Evolutionary conservation across 805 yeast species (phyloP), one percentile per base, ranked within the genome.

Genomic region (Yarrowia alimentaria): DNA sequence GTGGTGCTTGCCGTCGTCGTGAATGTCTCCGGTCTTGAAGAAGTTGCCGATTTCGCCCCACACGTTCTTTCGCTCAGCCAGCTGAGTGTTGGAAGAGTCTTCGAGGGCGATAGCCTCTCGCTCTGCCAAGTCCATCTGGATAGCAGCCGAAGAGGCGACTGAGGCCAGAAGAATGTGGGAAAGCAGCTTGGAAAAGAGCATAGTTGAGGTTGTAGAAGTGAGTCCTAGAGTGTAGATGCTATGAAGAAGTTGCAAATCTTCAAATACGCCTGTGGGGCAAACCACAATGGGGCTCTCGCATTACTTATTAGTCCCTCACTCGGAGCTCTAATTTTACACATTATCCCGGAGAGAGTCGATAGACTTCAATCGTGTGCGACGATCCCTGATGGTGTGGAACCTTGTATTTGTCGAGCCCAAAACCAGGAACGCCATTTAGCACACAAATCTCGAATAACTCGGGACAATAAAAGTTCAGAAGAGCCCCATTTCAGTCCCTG

Each of bases 1-100:
- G 24, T 21, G 8, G 24, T 21, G 24, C 24, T 21, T 21, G 6
- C 24, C 24, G 21, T 30, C 33, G 13, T 30, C 33, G 13, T 30
- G 33, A 13, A 30, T 30, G 17, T 30, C 33, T 6, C 33, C 33
- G 13, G 33, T 30, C 33, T 30, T 30, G 33, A 30, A 30, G 13
- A 30, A 30, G 33, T 30, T 30, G 19, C 33, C 33, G 11, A 30
- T 30, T 20, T 30, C 33, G 19, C 11, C n/a, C 20, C 16, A 30
- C 25, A 29, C 42, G 42, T 37, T 30, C 30, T 37, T 37, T 37
- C 43, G 43, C 43, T 37, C 43, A 37, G 30, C 31, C 43, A 37
- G 43, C 43, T 37, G 40, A 34, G 22, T 30, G 28, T 14, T 3
- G 5, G 24, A 29, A 22, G 14, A 17, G 42, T 22, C 13, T 6